Conservation (phyloP, 371 early-diverging fungal species). For the Mortierella sp. region DNA sequence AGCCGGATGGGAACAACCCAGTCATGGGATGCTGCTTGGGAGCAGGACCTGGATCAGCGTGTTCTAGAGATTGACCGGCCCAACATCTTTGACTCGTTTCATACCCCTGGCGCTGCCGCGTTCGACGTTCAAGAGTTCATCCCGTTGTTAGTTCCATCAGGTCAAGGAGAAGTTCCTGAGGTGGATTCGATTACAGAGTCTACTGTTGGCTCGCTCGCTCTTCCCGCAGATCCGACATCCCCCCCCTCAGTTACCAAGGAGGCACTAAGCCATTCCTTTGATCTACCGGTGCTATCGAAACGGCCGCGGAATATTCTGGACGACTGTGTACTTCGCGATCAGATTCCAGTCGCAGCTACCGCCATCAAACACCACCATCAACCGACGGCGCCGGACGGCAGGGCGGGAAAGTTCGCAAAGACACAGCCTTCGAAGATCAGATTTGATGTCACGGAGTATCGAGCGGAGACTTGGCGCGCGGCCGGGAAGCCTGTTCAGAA, state of each 20-base stretch:
- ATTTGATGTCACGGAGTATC: neutral
- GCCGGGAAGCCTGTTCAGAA: slow-evolving; percentile 25
- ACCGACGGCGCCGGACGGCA: neutral
- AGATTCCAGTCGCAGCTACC: neutral
- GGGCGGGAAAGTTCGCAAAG: neutral
- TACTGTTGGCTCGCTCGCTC: slow-evolving; percentile 18
- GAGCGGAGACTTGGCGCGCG: slow-evolving; percentile 30
- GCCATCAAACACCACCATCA: neutral
- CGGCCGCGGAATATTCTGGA: slow-evolving; percentile 47
- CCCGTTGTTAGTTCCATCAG: neutral
- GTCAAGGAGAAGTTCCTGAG: neutral
- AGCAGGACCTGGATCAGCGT: slow-evolving; percentile 32
- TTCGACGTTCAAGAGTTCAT: neutral
- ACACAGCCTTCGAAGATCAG: neutral
- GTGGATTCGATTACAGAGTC: neutral
- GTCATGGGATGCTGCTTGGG: slow-evolving; percentile 24
- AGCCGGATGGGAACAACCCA: neutral
- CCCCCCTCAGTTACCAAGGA: neutral
- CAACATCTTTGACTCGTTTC: slow-evolving; percentile 29
- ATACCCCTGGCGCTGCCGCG: neutral
- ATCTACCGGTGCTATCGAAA: slow-evolving; percentile 33
- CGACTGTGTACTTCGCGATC: slow-evolving; percentile 11
- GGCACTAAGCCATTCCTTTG: slow-evolving; percentile 21
- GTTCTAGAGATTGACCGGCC: slow-evolving; percentile 21
- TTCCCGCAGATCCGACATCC: neutral